phyloP scores from a whole-genome alignment of 441 rosid species.

The Erodium trifolium region DNA sequence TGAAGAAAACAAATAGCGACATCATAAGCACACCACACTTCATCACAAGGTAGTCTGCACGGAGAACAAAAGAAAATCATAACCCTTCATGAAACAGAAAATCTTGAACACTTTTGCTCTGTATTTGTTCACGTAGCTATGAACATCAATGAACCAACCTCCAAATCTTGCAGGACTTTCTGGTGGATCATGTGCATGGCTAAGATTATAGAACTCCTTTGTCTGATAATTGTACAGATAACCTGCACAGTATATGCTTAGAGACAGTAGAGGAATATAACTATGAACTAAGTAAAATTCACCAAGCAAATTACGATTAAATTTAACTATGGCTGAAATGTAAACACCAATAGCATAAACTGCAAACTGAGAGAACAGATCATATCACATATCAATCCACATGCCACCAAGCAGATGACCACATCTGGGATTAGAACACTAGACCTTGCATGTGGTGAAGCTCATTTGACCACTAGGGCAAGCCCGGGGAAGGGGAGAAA shows the following conservation, averaged over 20 bases:
- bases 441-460: neutral
- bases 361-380: neutral
- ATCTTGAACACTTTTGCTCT: neutral
- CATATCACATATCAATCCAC: neutral
- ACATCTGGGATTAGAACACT: neutral
- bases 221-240: constrained; percentile 83
- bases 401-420: neutral
- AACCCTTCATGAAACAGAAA: neutral
- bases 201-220: constrained; percentile 84
- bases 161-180: constrained; percentile 82
- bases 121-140: neutral
- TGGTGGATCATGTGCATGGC: constrained; percentile 67
- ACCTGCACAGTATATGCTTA: constrained; percentile 37
- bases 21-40: constrained; percentile 98
- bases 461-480: neutral
- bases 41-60: constrained; percentile 90
- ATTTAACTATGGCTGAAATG: neutral
- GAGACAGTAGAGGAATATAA: neutral
- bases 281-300: neutral
- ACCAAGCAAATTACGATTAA: too few species aligned
- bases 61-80: constrained; percentile 14
- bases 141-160: constrained; percentile 41
- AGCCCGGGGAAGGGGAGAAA: neutral
- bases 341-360: neutral
- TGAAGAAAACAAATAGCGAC: constrained; percentile 94